Evolutionary conservation across 108 stramenopile genomes (phyloP).

Genomic region (Poteriospumella lacustris): DNA sequence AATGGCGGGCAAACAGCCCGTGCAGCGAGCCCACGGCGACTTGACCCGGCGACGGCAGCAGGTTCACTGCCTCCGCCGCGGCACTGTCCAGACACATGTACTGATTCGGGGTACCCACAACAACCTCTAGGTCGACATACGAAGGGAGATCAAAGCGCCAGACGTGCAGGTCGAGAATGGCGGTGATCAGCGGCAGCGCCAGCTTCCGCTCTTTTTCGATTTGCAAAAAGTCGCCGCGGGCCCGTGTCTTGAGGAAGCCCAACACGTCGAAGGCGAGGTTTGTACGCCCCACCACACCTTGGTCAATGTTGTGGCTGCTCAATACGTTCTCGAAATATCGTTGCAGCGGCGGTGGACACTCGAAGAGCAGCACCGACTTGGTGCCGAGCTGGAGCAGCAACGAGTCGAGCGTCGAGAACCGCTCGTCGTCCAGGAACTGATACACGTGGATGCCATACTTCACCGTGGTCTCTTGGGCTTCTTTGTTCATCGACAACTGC

Average conservation of each 20-base stretch:
- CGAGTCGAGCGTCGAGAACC: not conserved
- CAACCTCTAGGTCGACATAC: not conserved
- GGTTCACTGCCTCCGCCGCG: not conserved
- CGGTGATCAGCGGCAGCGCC: not conserved
- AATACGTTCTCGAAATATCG: too few species aligned
- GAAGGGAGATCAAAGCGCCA: too few species aligned
- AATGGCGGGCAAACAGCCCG: not conserved
- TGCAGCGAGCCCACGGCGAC: not conserved
- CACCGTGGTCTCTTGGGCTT: too few species aligned
- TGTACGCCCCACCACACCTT: not conserved
- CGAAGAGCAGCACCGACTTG: not conserved
- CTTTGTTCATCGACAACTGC: too few species aligned
- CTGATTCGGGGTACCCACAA: not conserved
- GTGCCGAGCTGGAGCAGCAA: constrained; percentile 1
- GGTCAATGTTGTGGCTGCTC: not conserved
- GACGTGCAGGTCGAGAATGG: too few species aligned
- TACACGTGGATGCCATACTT: not conserved
- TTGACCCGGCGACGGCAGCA: constrained; percentile 1
- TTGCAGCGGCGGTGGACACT: too few species aligned
- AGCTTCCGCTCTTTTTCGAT: not conserved
- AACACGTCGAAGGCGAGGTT: not conserved
- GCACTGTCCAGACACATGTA: constrained; percentile 30
- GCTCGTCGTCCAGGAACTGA: constrained; percentile 4
- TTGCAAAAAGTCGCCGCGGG: not conserved
- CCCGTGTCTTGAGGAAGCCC: not conserved